Evolutionary conservation across 208 protist genomes (phyloP).

Genomic region (Wallacemonas sp.): DNA sequence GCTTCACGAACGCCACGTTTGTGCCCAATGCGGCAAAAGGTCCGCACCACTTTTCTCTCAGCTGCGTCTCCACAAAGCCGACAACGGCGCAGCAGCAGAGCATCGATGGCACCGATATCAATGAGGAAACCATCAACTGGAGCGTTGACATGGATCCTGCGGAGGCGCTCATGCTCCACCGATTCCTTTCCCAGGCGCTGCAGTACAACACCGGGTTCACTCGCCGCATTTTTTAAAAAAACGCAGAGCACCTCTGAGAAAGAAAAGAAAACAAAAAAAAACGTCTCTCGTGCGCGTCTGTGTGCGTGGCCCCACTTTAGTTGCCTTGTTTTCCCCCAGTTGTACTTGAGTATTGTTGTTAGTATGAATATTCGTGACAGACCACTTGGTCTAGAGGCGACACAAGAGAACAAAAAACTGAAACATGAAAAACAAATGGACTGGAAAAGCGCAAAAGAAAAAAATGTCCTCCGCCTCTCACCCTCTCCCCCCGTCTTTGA

Average conservation of each 20-base stretch:
- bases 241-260: background rate
- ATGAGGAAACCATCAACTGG: slow-evolving; percentile 75
- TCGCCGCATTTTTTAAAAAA: slow-evolving; percentile 18
- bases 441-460: too few species aligned
- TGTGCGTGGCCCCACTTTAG: background rate
- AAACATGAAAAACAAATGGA: background rate
- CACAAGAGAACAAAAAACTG: background rate
- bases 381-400: too few species aligned
- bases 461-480: too few species aligned
- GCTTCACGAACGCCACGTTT: slow-evolving; percentile 81
- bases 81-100: slow-evolving; percentile 51
- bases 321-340: background rate
- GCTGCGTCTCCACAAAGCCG: slow-evolving; percentile 58
- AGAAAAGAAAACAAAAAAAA: background rate
- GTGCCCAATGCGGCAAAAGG: slow-evolving; percentile 37
- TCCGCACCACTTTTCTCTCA: slow-evolving; percentile 54
- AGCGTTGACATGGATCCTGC: slow-evolving; percentile 62
- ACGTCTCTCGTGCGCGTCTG: too few species aligned
- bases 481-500: too few species aligned
- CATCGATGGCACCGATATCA: slow-evolving; percentile 36
- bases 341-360: background rate
- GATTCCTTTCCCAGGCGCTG: slow-evolving; percentile 80
- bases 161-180: slow-evolving; percentile 86
- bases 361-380: too few species aligned
- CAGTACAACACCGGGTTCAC: slow-evolving; percentile 82